Evolutionary conservation across 1,139 yeast species (phyloP), one percentile per base, ranked within the genome.

Genomic region (Geotrichum macrosporum): DNA sequence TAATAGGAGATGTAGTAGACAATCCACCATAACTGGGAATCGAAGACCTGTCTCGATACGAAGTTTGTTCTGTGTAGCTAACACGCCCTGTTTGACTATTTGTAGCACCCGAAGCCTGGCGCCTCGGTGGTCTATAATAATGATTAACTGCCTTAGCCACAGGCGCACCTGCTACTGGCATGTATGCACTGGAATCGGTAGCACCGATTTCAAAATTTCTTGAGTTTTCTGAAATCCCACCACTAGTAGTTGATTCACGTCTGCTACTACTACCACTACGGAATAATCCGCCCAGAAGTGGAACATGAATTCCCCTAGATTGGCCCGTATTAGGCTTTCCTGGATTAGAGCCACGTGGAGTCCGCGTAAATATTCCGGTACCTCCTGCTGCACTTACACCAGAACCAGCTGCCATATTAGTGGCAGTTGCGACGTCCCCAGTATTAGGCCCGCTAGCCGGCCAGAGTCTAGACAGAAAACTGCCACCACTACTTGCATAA

Each of bases 261-360:
- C 15, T 16, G 19, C 24, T 18, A 18, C 36, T 24, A 33, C 24
- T 18, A 18, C 36, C 36, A 33, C 3, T 31, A 3, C 15, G 16
- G 16, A 35, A 27, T 3, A 37, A 24, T 8, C 24, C 21, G 24
- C 34, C 34, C 15, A 27, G 6, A 12, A 37, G 6, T 3, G 41
- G 34, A 18, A 37, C n/a, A 8, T 10, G 6, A 12, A 5, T 3
- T 3, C 18, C 39, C 18, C 19, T 20, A 4, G 15, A 19, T 6
- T 21, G 13, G 13, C 42, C 47, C n/a, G 47, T 37, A 29, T 36
- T 36, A 1, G 47, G 47, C 24, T 44, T 44, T 18, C 47, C 47
- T 3, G 43, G 47, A 21, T 44, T 38, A 4, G 39, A 20, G 12
- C 47, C 41, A 12, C 47, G 27, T 3, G 21, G 22, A 20, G 36